phyloP scores from a whole-genome alignment of 2,329 filamentous ascomycete genomes.

The Torrubiellomyces zombiae region DNA sequence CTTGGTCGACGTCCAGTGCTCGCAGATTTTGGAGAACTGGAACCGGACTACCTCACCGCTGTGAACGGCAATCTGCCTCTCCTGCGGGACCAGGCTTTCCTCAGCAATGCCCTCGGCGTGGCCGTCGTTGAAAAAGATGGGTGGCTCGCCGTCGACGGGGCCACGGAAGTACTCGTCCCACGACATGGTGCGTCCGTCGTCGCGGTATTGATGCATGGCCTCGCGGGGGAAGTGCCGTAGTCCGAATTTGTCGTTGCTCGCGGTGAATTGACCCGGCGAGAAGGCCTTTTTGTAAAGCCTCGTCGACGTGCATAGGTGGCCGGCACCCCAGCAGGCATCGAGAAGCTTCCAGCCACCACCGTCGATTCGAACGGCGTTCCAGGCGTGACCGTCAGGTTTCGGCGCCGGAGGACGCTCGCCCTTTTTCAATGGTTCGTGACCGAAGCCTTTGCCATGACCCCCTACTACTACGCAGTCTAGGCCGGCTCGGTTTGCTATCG shows the following conservation, averaged over 20 bases:
- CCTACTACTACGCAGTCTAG: conserved; percentile 58
- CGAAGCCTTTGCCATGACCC: conserved; percentile 78
- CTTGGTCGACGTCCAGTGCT: conserved; percentile 63
- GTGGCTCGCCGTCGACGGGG: conserved; percentile 30
- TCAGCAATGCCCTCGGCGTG: conserved; percentile 34
- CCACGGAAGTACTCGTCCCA: conserved; percentile 77
- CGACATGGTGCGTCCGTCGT: conserved; percentile 46
- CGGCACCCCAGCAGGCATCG: conserved; percentile 87
- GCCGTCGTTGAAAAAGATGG: conserved; percentile 27
- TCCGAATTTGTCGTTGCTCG: conserved; percentile 65
- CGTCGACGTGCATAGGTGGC: conserved; percentile 36
- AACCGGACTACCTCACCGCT: conserved; percentile 50
- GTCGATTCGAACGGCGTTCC: conserved; percentile 86
- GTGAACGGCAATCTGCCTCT: conserved; percentile 39
- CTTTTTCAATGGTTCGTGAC: conserved; percentile 44
- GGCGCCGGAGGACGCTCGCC: conserved; percentile 50
- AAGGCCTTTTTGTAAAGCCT: conserved; percentile 53
- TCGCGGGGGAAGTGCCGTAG: conserved; percentile 63
- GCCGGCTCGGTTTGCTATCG: conserved; percentile 62
- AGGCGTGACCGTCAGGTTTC: conserved; percentile 56
- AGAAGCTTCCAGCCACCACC: conserved; percentile 79
- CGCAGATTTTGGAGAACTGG: conserved; percentile 62
- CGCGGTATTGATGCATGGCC: conserved; percentile 51
- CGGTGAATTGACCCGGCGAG: conserved; percentile 41
- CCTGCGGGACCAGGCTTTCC: conserved; percentile 40